Base-by-base conservation (phyloP, 768 basidiomycete genomes). In the Boletus pseudopeckii region DNA sequence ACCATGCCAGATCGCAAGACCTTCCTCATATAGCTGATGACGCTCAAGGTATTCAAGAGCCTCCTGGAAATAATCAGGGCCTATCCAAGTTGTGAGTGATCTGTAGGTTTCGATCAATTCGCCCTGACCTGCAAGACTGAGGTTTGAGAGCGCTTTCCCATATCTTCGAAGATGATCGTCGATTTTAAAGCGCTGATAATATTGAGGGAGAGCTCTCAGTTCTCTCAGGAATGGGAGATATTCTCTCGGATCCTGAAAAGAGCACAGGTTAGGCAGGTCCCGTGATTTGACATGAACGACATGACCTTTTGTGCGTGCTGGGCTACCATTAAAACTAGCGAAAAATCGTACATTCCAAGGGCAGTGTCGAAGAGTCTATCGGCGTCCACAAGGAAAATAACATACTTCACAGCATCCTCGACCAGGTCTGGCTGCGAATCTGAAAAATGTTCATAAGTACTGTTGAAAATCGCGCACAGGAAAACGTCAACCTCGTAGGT, bases 271-370 rank as follows among this genome's bases (percentile, higher is more conserved):
- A 52, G 51, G 41, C 30, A 54, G 48, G 49, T 42, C 26, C 10
- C 10, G 7, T 37, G 45, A 48, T 15, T 40, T 0, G 1, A 59
- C 68, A 11, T 3, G n/a, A 33, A 45, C n/a, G 20, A n/a, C 13
- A 18, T 22, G 34, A 93, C 95, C 82, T 96, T 97, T 68, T 98
- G 95, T 44, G 96, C 90, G 64, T 97, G 88, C 66, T 98, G 97
- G 1, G 97, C 95, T 39, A 99, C 83, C 86, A 98, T 87, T 22
- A 98, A 75, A 7, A 98, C 96, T 17, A 99, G 76, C 28, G 90
- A 86, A 74, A 98, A 98, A 71, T 99, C 94, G 65, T 99, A 99
- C 94, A 98, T 98, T 18, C 97, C 97, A 32, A 99, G 80, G 1
- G 97, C 97, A 11, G 90, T 89, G 68, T 98, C 86, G 72, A 96